Evolutionary conservation across 345 rosid genomes (phyloP).

Genomic region (Sapria himalayana): DNA sequence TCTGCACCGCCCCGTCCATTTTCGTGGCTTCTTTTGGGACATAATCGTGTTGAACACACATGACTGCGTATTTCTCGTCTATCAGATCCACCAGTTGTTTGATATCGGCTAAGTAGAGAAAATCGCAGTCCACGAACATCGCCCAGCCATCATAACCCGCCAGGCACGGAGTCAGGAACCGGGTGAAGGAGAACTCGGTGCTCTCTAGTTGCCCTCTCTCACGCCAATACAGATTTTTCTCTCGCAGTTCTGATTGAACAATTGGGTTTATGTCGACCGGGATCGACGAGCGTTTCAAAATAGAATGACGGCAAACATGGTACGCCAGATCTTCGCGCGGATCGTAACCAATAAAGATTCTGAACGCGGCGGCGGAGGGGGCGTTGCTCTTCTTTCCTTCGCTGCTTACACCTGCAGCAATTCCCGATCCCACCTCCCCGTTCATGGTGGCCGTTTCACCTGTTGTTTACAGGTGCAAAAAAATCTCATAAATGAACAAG

Average conservation of each 20-base stretch:
- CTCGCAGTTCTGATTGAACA: slow-evolving; percentile 60
- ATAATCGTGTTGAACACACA: slow-evolving; percentile 95
- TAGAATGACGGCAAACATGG: slow-evolving; percentile 60
- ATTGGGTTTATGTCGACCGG: slow-evolving; percentile 70
- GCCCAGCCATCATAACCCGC: slow-evolving; percentile 87
- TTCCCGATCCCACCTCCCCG: too few species aligned
- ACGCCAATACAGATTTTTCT: slow-evolving; percentile 59
- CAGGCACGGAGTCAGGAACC: slow-evolving; percentile 74
- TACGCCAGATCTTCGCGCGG: slow-evolving; percentile 73
- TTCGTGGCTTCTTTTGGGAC: slow-evolving; percentile 75
- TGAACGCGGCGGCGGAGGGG: too few species aligned
- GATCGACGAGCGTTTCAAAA: slow-evolving; percentile 53
- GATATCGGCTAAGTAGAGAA: slow-evolving; percentile 69
- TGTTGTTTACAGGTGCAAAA: too few species aligned
- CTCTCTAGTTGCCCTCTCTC: slow-evolving; percentile 68
- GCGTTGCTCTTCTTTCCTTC: too few species aligned
- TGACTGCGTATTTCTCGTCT: slow-evolving; percentile 71
- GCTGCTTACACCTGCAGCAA: too few species aligned
- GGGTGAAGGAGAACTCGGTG: slow-evolving; percentile 85
- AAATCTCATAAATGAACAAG: too few species aligned
- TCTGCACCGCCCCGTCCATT: slow-evolving; percentile 95
- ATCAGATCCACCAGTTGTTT: slow-evolving; percentile 53
- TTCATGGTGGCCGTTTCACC: background rate
- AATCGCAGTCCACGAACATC: slow-evolving; percentile 89
- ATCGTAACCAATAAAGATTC: slow-evolving; percentile 87